Evolutionary conservation across 257 asterid genomes (phyloP).

Genomic region (Ilex aquifolium): DNA sequence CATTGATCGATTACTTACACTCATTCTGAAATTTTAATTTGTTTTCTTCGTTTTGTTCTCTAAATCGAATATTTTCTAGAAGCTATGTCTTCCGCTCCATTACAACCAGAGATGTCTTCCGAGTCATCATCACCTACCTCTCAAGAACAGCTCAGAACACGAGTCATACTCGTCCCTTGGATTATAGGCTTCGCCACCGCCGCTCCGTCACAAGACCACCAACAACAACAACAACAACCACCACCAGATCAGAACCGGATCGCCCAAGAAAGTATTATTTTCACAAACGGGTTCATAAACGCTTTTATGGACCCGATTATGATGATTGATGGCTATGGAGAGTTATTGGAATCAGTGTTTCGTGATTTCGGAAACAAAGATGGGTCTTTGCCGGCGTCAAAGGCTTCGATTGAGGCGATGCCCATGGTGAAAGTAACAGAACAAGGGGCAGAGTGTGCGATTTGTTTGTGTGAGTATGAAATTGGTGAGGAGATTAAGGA

Average conservation of each 20-base stretch:
- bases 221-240: too few species aligned
- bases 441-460: constrained; percentile 43
- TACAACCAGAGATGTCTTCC: too few species aligned
- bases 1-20: too few species aligned
- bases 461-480: constrained; percentile 46
- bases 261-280: constrained; percentile 29
- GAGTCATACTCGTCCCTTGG: too few species aligned
- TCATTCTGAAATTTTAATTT: neutral
- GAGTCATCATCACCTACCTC: too few species aligned
- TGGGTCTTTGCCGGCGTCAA: constrained; percentile 47
- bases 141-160: too few species aligned
- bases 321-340: constrained; percentile 34
- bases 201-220: too few species aligned
- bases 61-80: too few species aligned
- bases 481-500: constrained; percentile 26
- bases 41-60: too few species aligned
- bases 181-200: too few species aligned
- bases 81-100: too few species aligned
- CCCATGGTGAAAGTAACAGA: constrained; percentile 32
- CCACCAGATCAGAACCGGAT: too few species aligned
- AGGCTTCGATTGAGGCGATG: constrained; percentile 47
- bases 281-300: constrained; percentile 34
- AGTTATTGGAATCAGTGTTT: constrained; percentile 21
- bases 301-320: constrained; percentile 15
- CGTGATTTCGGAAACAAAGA: constrained; percentile 20